These are phyloP conservation scores for Wallacemonas sp. DNA, from an alignment of 208 protist genomes.

Conservation along the genomic window DNA sequence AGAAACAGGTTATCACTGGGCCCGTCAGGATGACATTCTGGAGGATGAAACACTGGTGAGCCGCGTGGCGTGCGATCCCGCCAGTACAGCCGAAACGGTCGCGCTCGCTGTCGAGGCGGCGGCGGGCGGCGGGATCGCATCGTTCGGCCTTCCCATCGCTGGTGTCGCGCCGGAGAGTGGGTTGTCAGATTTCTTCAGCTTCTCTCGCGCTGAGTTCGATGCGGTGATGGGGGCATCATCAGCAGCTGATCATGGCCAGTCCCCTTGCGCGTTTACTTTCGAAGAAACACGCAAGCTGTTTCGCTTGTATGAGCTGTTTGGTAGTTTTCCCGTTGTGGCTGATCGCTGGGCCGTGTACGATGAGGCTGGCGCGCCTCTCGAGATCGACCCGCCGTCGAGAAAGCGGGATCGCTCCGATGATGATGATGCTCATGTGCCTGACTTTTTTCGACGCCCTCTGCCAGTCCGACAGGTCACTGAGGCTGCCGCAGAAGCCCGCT, in stretches of 20 bases:
- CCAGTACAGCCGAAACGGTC: background rate
- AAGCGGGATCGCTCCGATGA: background rate
- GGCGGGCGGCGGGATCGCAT: background rate
- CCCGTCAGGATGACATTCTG: background rate
- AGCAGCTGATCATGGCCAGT: background rate
- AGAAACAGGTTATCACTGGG: background rate
- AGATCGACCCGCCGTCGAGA: background rate
- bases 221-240: background rate
- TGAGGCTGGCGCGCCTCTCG: background rate
- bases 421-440: background rate
- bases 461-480: too few relatives aligned
- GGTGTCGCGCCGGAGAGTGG: background rate
- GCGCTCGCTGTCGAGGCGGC: background rate
- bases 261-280: slow-evolving; percentile 29
- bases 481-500: background rate
- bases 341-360: slow-evolving; percentile 48
- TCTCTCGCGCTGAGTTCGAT: slow-evolving; percentile 53
- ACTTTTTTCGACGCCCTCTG: too few relatives aligned
- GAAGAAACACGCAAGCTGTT: slow-evolving; percentile 39
- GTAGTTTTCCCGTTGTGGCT: slow-evolving; percentile 55
- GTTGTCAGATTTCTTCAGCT: slow-evolving; percentile 40
- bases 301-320: slow-evolving; percentile 54
- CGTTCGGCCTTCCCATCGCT: background rate
- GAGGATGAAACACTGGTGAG: background rate
- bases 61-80: too few relatives aligned